Evolutionary conservation across 2,329 filamentous ascomycete species (phyloP), one percentile per base, ranked within the genome.

Genomic region (Trichoderma citrinoviride): DNA sequence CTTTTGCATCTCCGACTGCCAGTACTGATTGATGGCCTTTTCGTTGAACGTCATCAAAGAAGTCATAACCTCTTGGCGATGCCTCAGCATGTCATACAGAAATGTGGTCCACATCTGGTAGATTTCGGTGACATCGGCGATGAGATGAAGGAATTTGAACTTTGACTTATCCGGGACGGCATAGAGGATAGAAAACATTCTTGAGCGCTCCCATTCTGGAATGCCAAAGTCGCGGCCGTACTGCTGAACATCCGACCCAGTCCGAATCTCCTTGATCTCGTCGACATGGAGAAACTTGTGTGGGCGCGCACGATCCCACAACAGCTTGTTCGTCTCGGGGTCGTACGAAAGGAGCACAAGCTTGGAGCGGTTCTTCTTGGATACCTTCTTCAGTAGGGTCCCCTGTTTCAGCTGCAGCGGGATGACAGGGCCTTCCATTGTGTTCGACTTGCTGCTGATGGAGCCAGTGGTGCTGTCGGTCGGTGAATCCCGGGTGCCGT

Each of bases 121-220:
- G 7, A 88, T 86, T 69, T 87, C 85, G 53, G 87, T 82, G 67
- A 90, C 88, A 12, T 89, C 89, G 27, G 93, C 92, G 65, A 97
- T 88, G 58, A 99, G 83, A 76, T 98, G 93, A 80, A 98, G 87
- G 8, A 89, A 89, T 76, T 97, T 97, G 71, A 87, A 89, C 73
- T 92, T 94, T 8, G 89, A 89, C 67, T 89, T 90, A 70, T 92
- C 90, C 0, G 90, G 88, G 43, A 92, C 85, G 0, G 87, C 86
- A 76, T 97, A 97, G 61, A 97, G 85, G 69, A 99, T 92, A 29
- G 93, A 96, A 73, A 98, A 94, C 85, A 93, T 96, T 15, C 87
- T 86, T 7, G 83, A 79, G 71, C 93, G 90, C 44, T 87, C 85
- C 6, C 85, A 80, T 58, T 89, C 85, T 0, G 88, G 79, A 23